Conservation (phyloP, 208 protist species). For the Porcisia hertigi region DNA sequence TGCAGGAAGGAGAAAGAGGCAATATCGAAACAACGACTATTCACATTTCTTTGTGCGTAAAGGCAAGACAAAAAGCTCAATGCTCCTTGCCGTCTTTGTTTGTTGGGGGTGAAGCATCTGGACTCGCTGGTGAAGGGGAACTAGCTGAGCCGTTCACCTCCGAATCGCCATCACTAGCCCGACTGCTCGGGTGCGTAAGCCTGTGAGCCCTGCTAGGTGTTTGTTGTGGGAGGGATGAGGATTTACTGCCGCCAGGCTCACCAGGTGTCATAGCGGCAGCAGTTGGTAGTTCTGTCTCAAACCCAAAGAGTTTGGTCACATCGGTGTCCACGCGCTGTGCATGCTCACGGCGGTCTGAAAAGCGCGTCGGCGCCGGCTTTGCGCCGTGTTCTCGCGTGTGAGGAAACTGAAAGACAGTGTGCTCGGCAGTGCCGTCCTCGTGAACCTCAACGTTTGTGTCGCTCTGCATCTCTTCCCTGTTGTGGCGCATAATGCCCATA, state of each 20-base stretch:
- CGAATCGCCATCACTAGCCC: slow-evolving; percentile 9
- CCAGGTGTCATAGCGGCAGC: neutral
- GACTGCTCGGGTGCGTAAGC: slow-evolving; percentile 6
- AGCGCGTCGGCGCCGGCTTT: slow-evolving; percentile 39
- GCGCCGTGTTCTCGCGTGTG: slow-evolving; percentile 62
- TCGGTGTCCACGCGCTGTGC: slow-evolving; percentile 46
- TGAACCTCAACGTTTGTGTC: slow-evolving; percentile 61
- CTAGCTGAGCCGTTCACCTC: neutral
- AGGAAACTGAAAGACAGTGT: slow-evolving; percentile 67
- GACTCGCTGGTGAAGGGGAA: neutral
- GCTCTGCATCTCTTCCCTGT: slow-evolving; percentile 45
- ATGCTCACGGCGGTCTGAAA: slow-evolving; percentile 33
- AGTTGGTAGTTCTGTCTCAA: slow-evolving; percentile 1
- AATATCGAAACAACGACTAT: neutral
- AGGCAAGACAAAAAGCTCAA: neutral
- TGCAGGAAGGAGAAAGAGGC: neutral
- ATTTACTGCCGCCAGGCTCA: neutral
- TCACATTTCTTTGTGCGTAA: neutral
- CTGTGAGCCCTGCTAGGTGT: neutral
- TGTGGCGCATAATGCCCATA: slow-evolving; percentile 60
- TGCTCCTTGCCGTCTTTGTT: neutral
- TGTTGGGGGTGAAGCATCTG: neutral
- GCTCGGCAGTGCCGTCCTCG: slow-evolving; percentile 50
- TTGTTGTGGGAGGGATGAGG: slow-evolving; percentile 16
- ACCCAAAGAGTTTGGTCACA: slow-evolving; percentile 35